Base-by-base conservation (phyloP, 2,329 filamentous ascomycete species). In the Macrophomina pseudophaseolina region DNA sequence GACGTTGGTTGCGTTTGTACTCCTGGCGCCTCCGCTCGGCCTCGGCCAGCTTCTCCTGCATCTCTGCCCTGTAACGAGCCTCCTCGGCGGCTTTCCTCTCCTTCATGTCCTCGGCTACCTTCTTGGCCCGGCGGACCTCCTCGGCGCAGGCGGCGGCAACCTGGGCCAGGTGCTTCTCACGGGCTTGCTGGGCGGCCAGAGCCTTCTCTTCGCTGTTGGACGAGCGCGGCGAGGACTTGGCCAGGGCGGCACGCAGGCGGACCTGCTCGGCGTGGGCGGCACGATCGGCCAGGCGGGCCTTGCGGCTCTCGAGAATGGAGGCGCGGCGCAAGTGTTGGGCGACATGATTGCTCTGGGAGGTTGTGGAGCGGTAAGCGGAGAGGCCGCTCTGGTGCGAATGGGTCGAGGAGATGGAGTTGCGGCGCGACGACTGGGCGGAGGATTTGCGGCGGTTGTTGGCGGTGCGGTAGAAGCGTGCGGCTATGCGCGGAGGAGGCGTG, bases 211-310 rank as follows among this genome's bases (percentile, higher is more conserved):
- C 91, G 52, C 89, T 91, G 65, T 88, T 84, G 2, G 86, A 87
- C 38, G 81, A 87, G 70, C 90, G 87, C 23, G 88, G 86, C 6
- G 88, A 84, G 2, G 91, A 88, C 78, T 93, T 93, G 68, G 88
- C 90, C 66, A 91, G 78, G 9, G 91, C 91, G 51, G 91, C 91
- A 42, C 91, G 86, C 68, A 93, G 80, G 62, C 92, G 89, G 16
- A 95, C 92, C 76, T 94, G 92, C 78, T 95, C 92, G 28, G 90
- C 92, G 77, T 95, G 91, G 7, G 90, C 90, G 33, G 92, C 92
- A 66, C 91, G 85, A 76, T 94, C 91, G 65, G 92, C 91, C 18
- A 95, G 84, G 23, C 91, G 87, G 14, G 91, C 91, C 75, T 92
- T 93, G 68, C 92, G 89, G 71, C 90, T 90, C 77, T 94, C 91